These are phyloP conservation scores for Pleurotus djamor DNA, from an alignment of 768 basidiomycete species.

Conservation along the genomic window DNA sequence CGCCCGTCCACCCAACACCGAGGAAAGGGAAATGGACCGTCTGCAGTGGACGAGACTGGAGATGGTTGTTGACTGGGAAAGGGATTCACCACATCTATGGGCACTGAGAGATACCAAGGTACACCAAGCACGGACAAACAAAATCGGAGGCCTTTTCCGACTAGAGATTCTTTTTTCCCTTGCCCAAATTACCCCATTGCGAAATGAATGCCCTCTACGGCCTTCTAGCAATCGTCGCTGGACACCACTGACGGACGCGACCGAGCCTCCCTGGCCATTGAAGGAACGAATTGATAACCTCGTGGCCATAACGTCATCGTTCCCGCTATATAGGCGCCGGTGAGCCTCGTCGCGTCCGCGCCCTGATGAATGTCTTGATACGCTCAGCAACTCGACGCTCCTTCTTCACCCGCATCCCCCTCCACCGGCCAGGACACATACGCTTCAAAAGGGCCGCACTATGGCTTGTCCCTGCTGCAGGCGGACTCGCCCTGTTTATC, in stretches of 20 bases:
- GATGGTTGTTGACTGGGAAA: background rate
- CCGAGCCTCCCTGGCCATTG: too few species aligned
- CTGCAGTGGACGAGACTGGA: background rate
- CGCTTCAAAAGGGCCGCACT: conserved; percentile 27
- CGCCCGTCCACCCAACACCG: conserved; percentile 22
- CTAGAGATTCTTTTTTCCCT: too few species aligned
- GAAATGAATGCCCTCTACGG: too few species aligned
- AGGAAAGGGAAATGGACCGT: conserved; percentile 9
- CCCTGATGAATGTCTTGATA: conserved; percentile 6
- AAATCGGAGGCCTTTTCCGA: background rate
- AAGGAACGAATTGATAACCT: conserved; percentile 4
- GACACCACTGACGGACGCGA: too few species aligned
- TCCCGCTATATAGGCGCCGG: background rate
- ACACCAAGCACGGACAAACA: conserved; percentile 1
- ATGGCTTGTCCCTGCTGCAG: conserved; percentile 58
- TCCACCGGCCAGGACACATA: conserved; percentile 14
- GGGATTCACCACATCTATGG: background rate
- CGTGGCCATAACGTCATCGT: background rate
- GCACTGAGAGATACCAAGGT: background rate
- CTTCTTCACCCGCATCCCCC: conserved; percentile 29
- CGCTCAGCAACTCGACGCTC: conserved; percentile 21
- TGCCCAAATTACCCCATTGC: too few species aligned
- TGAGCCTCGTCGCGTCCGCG: background rate
- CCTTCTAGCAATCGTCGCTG: too few species aligned
- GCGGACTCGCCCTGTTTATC: conserved; percentile 51